Conservation (phyloP, 441 rosid genomes). For the Eutrema salsugineum region DNA sequence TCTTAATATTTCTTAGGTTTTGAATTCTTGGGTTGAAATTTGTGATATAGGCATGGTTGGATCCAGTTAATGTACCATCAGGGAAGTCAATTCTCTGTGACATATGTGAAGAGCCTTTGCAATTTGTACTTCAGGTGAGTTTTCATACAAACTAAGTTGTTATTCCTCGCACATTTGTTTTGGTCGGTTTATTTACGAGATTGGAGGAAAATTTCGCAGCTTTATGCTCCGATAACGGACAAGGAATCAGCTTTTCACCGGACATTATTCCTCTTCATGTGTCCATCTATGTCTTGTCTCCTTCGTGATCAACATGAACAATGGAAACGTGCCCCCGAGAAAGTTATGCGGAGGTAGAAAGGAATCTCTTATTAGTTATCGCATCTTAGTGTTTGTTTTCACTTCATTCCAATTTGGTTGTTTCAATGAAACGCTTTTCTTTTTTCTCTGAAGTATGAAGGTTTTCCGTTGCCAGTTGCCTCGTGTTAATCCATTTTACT, state of each 20-base stretch:
- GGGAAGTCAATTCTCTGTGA: conserved; percentile 63
- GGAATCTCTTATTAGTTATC: background rate
- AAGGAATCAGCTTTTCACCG: conserved; percentile 81
- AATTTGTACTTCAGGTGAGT: conserved; percentile 76
- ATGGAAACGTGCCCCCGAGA: conserved; percentile 63
- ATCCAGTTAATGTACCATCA: conserved; percentile 74
- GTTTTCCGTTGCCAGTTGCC: conserved; percentile 83
- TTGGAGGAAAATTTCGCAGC: conserved; percentile 36
- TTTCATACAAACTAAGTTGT: background rate
- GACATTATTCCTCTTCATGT: conserved; percentile 71
- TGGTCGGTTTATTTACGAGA: background rate
- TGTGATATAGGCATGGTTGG: conserved; percentile 74
- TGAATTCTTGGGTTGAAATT: conserved; percentile 2
- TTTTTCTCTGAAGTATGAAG: conserved; percentile 57
- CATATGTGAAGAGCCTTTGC: conserved; percentile 72
- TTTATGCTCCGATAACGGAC: conserved; percentile 66
- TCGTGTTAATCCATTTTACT: conserved; percentile 61
- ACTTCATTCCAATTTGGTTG: background rate
- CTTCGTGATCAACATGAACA: conserved; percentile 88
- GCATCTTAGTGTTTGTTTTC: background rate
- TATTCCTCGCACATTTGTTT: background rate
- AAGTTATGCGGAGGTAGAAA: conserved; percentile 57
- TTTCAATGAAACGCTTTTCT: background rate
- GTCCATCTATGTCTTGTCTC: conserved; percentile 82
- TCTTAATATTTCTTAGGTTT: background rate